Percentiles rank a stretch among this genome's conserved stretches.
Conservation (phyloP, 306 rosid genomes). For the Lotus japonicus region DNA sequence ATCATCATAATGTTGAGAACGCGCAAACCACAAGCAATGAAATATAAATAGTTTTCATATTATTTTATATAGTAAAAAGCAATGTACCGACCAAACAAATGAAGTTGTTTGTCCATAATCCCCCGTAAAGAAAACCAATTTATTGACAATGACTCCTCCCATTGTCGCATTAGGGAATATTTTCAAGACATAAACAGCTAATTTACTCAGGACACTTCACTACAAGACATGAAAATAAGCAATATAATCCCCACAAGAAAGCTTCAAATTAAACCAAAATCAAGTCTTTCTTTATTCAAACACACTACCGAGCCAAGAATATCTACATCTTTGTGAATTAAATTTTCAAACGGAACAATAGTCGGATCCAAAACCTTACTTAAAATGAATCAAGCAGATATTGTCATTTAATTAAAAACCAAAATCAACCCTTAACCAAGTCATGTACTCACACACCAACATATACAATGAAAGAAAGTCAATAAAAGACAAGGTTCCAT, state of each 20-base stretch:
- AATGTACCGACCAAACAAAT: conserved; percentile 47
- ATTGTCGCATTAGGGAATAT: conserved; percentile 46
- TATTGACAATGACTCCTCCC: conserved; percentile 54
- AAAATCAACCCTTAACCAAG: background rate
- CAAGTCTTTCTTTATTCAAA: background rate
- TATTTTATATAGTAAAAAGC: conserved; percentile 1
- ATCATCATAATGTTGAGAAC: conserved; percentile 28
- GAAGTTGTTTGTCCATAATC: conserved; percentile 42
- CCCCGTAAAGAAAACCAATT: conserved; percentile 32
- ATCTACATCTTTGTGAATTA: too few species aligned
- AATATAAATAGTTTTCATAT: conserved; percentile 13
- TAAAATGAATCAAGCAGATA: too few species aligned
- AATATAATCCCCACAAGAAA: conserved; percentile 36
- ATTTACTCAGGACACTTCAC: conserved; percentile 32
- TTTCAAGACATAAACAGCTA: conserved; percentile 57
- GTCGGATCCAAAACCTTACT: too few species aligned
- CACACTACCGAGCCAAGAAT: too few species aligned
- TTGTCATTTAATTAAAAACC: too few species aligned
- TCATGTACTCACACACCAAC: background rate
- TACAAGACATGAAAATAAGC: conserved; percentile 37
- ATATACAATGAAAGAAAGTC: conserved; percentile 31
- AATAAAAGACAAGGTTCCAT: conserved; percentile 65
- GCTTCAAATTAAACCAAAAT: conserved; percentile 3
- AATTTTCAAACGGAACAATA: too few species aligned
- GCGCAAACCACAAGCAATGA: conserved; percentile 34